These are phyloP conservation scores for Hypoxylon fuscum DNA, from an alignment of 495 filamentous ascomycete genomes.

Conservation along the genomic window DNA sequence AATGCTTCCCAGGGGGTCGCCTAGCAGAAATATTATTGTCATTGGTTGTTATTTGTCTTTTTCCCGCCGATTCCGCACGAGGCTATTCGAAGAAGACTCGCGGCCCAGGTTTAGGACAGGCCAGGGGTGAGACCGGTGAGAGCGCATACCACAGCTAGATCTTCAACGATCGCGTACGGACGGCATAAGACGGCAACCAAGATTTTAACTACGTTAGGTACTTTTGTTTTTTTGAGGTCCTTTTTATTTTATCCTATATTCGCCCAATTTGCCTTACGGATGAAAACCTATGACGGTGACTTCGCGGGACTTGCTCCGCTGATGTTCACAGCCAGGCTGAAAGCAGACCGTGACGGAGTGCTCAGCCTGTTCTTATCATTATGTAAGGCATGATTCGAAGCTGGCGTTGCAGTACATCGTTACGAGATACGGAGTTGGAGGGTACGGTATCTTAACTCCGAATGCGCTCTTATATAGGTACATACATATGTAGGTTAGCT, in stretches of 20 bases:
- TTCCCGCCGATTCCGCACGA: slow-evolving; percentile 23
- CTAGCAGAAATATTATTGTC: slow-evolving; percentile 1
- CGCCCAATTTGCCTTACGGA: background rate
- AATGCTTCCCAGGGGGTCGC: slow-evolving; percentile 13
- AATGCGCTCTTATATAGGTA: background rate
- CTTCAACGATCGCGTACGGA: background rate
- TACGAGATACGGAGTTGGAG: background rate
- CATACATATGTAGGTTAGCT: no score
- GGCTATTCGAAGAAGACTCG: slow-evolving; percentile 21
- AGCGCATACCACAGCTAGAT: background rate
- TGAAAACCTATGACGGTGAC: slow-evolving; percentile 1
- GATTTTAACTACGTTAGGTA: background rate
- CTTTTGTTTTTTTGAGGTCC: background rate
- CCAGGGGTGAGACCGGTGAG: slow-evolving; percentile 23
- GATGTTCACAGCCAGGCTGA: slow-evolving; percentile 5
- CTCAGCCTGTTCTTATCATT: slow-evolving; percentile 1
- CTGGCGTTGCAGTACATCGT: background rate
- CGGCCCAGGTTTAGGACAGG: slow-evolving; percentile 14
- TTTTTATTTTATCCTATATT: slow-evolving; percentile 6
- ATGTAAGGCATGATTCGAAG: slow-evolving; percentile 5
- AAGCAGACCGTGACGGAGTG: background rate
- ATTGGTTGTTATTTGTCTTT: slow-evolving; percentile 13
- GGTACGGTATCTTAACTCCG: slow-evolving; percentile 1
- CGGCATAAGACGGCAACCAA: slow-evolving; percentile 16
- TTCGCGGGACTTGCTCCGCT: background rate